Evolutionary conservation across 495 filamentous ascomycete species (phyloP).

Genomic region (Physcia stellaris): DNA sequence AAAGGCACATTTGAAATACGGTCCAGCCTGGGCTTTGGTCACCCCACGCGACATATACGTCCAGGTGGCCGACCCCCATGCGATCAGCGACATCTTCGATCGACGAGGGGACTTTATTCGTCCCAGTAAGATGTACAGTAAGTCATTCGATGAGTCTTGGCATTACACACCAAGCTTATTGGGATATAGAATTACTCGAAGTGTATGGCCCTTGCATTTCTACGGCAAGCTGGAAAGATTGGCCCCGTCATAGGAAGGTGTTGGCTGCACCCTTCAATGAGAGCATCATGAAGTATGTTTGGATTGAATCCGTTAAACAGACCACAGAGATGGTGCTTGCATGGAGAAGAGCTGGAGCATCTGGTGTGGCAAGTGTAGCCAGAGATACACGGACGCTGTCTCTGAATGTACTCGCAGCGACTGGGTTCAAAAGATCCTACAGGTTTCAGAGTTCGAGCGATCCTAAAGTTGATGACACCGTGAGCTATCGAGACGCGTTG

Average conservation of each 20-base stretch:
- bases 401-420: slow-evolving; percentile 29
- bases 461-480: background rate
- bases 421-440: slow-evolving; percentile 31
- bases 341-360: slow-evolving; percentile 18
- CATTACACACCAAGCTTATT: background rate
- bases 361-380: slow-evolving; percentile 12
- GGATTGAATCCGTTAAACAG: slow-evolving; percentile 26
- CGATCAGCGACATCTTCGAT: slow-evolving; percentile 2
- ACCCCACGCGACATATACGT: slow-evolving; percentile 3
- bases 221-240: slow-evolving; percentile 20
- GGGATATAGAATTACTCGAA: slow-evolving; percentile 13
- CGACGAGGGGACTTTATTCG: slow-evolving; percentile 3
- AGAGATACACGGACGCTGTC: slow-evolving; percentile 29
- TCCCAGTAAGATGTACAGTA: slow-evolving; percentile 4
- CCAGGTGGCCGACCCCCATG: background rate
- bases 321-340: slow-evolving; percentile 22
- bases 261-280: slow-evolving; percentile 31
- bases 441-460: slow-evolving; percentile 16
- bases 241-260: slow-evolving; percentile 27
- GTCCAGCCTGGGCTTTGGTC: slow-evolving; percentile 1
- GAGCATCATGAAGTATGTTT: slow-evolving; percentile 26
- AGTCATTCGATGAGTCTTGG: background rate
- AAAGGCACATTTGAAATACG: background rate
- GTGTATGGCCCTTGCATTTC: slow-evolving; percentile 23
- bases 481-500: slow-evolving; percentile 18